Conservation (phyloP, 441 rosid species). For the Arabidopsis lyrata region DNA sequence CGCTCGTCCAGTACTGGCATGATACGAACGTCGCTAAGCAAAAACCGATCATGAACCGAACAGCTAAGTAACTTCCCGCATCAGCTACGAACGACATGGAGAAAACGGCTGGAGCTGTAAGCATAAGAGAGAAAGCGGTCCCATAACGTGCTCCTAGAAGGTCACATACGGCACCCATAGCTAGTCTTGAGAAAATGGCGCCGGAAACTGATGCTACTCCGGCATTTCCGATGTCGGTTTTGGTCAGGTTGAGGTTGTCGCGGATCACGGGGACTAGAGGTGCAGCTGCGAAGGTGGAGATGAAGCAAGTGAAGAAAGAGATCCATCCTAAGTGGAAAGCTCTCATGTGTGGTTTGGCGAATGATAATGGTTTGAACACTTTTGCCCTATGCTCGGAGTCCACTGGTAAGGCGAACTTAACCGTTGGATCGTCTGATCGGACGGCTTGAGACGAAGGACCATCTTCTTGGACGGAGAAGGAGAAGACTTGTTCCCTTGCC, state of each 20-base stretch:
- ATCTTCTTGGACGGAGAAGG: conserved; percentile 28
- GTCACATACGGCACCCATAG: conserved; percentile 58
- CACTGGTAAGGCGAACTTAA: conserved; percentile 49
- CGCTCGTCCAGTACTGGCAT: conserved; percentile 56
- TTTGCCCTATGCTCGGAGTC: conserved; percentile 56
- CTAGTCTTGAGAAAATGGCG: conserved; percentile 53
- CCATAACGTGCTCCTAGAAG: conserved; percentile 54
- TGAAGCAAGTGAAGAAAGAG: conserved; percentile 60
- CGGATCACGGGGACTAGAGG: conserved; percentile 55
- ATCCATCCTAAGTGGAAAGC: conserved; percentile 58
- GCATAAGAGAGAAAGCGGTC: conserved; percentile 46
- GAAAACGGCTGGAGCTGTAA: conserved; percentile 53
- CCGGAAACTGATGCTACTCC: conserved; percentile 59
- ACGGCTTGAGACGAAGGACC: conserved; percentile 25
- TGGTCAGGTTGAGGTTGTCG: conserved; percentile 52
- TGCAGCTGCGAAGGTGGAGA: conserved; percentile 61
- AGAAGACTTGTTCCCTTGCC: conserved; percentile 37
- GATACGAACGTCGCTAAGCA: conserved; percentile 56
- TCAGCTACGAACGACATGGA: conserved; percentile 51
- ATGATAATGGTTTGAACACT: conserved; percentile 52
- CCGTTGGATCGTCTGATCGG: conserved; percentile 32
- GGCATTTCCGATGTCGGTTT: conserved; percentile 53
- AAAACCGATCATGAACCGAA: conserved; percentile 56
- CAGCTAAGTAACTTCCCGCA: conserved; percentile 50
- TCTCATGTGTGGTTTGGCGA: conserved; percentile 56